Percentiles rank a stretch among this genome's conserved stretches.
Evolutionary conservation across 805 yeast species (phyloP).

Genomic region (Candida tallmaniae): DNA sequence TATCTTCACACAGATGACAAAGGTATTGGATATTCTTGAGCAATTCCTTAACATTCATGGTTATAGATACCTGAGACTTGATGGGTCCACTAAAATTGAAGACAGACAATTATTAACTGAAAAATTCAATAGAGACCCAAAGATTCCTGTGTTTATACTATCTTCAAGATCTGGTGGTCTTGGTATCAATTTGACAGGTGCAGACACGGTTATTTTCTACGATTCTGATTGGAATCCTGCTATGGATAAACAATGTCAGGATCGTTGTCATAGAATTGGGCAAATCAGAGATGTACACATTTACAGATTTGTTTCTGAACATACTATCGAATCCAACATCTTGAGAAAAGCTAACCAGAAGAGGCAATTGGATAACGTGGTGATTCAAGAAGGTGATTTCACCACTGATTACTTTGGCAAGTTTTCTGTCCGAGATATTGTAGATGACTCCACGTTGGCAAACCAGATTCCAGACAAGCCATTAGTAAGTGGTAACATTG

Average conservation of each 20-base stretch:
- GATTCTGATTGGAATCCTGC: constrained; percentile 99
- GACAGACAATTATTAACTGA: constrained; percentile 95
- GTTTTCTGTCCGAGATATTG: constrained; percentile 77
- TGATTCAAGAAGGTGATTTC: constrained; percentile 96
- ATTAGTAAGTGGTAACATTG: constrained; percentile 40
- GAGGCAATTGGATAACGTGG: constrained; percentile 87
- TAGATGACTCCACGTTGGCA: constrained; percentile 54
- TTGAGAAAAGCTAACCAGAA: constrained; percentile 92
- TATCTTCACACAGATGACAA: constrained; percentile 97
- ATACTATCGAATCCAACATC: constrained; percentile 93
- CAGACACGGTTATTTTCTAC: constrained; percentile 96
- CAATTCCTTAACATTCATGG: constrained; percentile 93
- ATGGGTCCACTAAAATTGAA: constrained; percentile 96
- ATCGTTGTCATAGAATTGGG: constrained; percentile 98
- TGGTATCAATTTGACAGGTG: constrained; percentile 96
- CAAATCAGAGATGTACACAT: constrained; percentile 98
- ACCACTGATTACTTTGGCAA: constrained; percentile 94
- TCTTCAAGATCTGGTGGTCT: constrained; percentile 98
- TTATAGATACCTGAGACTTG: constrained; percentile 87
- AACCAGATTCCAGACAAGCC: constrained; percentile 39
- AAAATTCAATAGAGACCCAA: constrained; percentile 79
- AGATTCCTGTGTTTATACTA: constrained; percentile 84
- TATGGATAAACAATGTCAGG: constrained; percentile 99
- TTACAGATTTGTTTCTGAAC: constrained; percentile 92
- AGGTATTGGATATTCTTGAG: constrained; percentile 88